These are phyloP conservation scores for Parathielavia appendiculata DNA, from an alignment of 495 filamentous ascomycete species.

Conservation along the genomic window DNA sequence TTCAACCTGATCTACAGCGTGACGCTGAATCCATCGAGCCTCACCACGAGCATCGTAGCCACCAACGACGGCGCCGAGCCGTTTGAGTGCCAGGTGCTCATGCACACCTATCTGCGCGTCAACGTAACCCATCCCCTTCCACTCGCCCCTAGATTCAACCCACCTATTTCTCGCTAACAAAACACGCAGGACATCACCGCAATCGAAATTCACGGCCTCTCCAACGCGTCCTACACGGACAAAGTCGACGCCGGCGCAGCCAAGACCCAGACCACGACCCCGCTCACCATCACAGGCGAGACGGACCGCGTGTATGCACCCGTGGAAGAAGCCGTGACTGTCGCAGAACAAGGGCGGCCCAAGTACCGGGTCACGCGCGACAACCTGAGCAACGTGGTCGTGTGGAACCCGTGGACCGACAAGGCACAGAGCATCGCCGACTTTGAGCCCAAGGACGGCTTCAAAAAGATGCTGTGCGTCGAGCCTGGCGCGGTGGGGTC, in stretches of 20 bases:
- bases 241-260: conserved; percentile 60
- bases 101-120: conserved; percentile 86
- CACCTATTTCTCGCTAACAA: too few species aligned
- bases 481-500: conserved; percentile 79
- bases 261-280: conserved; percentile 52
- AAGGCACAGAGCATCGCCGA: conserved; percentile 78
- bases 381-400: conserved; percentile 77
- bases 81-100: conserved; percentile 84
- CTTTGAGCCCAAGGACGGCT: conserved; percentile 84
- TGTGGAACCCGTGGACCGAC: conserved; percentile 96
- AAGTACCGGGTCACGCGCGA: conserved; percentile 70
- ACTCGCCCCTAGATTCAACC: too few species aligned
- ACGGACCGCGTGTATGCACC: conserved; percentile 66
- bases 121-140: conserved; percentile 49
- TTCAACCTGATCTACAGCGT: conserved; percentile 93
- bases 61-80: conserved; percentile 75
- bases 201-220: conserved; percentile 65
- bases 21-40: conserved; percentile 63
- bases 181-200: conserved; percentile 64
- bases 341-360: conserved; percentile 56
- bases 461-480: conserved; percentile 86
- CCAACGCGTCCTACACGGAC: conserved; percentile 69
- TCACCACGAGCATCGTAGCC: conserved; percentile 80
- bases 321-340: conserved; percentile 44
- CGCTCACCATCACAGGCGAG: conserved; percentile 58